These are phyloP conservation scores for Comarum palustre DNA, from an alignment of 306 rosid species.

Conservation along the genomic window DNA sequence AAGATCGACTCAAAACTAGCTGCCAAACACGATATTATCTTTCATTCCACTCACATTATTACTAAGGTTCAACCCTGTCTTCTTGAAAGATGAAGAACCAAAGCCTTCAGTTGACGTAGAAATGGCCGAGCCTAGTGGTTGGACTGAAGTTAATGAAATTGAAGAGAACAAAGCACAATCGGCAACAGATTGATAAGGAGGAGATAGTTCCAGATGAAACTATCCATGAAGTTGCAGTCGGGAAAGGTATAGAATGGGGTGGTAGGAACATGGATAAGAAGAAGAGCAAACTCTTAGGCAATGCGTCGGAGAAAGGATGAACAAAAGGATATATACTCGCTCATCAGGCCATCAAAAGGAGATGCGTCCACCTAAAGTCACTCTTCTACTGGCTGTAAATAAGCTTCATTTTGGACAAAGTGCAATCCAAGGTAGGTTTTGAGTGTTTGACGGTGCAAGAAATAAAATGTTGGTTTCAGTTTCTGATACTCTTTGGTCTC, in stretches of 20 bases:
- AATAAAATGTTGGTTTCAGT: background rate
- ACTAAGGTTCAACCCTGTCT: no score
- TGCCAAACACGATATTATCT: no score
- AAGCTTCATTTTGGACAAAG: background rate
- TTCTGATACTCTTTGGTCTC: slow-evolving; percentile 1
- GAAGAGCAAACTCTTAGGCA: slow-evolving; percentile 85
- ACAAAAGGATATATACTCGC: slow-evolving; percentile 42
- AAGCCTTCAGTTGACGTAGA: slow-evolving; percentile 43
- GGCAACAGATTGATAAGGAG: slow-evolving; percentile 51
- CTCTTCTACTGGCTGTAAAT: slow-evolving; percentile 13
- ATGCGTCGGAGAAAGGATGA: slow-evolving; percentile 8
- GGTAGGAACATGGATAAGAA: slow-evolving; percentile 99
- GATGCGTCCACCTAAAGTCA: slow-evolving; percentile 24
- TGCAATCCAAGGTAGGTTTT: background rate
- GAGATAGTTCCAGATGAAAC: slow-evolving; percentile 71
- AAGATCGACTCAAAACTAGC: no score
- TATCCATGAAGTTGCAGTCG: slow-evolving; percentile 83
- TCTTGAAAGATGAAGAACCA: slow-evolving; percentile 69
- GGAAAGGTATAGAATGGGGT: slow-evolving; percentile 91
- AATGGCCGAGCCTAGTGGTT: slow-evolving; percentile 63
- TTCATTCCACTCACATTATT: no score
- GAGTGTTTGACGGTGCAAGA: background rate
- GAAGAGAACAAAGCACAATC: slow-evolving; percentile 42
- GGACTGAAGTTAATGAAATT: slow-evolving; percentile 81
- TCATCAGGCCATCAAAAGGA: slow-evolving; percentile 29